Conservation (phyloP, 208 protist genomes). For the Leishmania turanica region DNA sequence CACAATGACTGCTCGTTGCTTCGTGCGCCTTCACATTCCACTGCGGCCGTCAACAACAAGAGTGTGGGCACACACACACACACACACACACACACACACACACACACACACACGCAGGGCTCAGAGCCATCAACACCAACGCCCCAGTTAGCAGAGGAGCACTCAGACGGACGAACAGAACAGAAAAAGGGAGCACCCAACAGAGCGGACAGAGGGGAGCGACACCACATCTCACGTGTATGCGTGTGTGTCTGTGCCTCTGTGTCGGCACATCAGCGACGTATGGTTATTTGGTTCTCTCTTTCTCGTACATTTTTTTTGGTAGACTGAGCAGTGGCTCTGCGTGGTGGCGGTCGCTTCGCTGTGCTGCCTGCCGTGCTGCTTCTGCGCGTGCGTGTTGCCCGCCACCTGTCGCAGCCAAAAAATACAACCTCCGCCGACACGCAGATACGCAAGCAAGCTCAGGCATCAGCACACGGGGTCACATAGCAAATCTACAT, state of each 20-base stretch:
- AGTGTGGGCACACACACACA: neutral
- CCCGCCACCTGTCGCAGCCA: neutral
- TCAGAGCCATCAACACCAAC: neutral
- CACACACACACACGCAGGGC: neutral
- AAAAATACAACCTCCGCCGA: neutral
- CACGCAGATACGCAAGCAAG: neutral
- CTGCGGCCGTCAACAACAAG: neutral
- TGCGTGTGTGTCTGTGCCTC: neutral
- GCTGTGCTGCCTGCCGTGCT: neutral
- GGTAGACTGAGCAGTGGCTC: neutral
- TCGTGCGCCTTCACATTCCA: neutral
- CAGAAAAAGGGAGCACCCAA: neutral
- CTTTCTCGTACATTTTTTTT: neutral
- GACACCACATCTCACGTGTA: neutral
- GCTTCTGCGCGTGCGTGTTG: neutral
- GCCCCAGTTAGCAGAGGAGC: neutral
- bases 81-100: neutral
- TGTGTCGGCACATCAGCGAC: neutral
- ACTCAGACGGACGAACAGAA: neutral
- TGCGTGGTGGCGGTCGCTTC: neutral
- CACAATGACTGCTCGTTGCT: neutral
- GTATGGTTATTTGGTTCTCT: neutral
- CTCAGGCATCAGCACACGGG: conserved; percentile 1
- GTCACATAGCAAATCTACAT: neutral
- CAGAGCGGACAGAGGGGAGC: neutral